phyloP scores from a whole-genome alignment of 31 red algal genomes.

The Porphyra umbilicalis region DNA sequence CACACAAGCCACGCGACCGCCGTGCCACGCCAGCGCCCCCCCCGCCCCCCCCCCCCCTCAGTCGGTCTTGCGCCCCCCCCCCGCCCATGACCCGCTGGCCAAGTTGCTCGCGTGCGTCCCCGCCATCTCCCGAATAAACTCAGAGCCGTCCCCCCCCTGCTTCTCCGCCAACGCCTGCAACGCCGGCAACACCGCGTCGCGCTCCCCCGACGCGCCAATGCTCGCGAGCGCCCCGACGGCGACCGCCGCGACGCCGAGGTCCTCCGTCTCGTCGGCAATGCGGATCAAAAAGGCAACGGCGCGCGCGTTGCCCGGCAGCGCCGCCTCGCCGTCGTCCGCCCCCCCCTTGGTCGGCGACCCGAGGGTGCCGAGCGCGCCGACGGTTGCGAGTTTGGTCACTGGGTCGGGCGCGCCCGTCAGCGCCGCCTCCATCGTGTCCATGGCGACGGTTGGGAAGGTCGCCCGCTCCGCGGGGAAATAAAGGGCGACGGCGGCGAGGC shows the following conservation, averaged over 20 bases:
- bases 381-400: constrained; percentile 46
- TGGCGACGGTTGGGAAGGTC: constrained; percentile 12
- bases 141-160: neutral
- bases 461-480: constrained; percentile 34
- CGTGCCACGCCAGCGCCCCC: neutral
- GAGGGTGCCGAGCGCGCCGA: constrained; percentile 38
- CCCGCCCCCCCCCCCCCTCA: neutral
- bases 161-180: constrained; percentile 8
- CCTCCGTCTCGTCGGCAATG: neutral
- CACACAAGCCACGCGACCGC: neutral
- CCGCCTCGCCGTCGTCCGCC: neutral
- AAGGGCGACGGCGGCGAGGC: constrained; percentile 26
- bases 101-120: neutral
- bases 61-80: neutral
- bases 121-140: neutral
- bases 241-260: constrained; percentile 38
- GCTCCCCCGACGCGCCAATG: constrained; percentile 18
- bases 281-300: constrained; percentile 29
- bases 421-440: constrained; percentile 19
- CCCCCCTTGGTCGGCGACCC: constrained; percentile 1
- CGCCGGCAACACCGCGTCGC: constrained; percentile 8
- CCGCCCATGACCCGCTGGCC: neutral
- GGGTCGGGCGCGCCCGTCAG: constrained; percentile 12
- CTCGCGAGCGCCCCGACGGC: constrained; percentile 34
- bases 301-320: neutral